phyloP scores from a whole-genome alignment of 306 rosid genomes.

The Quercus dentata region DNA sequence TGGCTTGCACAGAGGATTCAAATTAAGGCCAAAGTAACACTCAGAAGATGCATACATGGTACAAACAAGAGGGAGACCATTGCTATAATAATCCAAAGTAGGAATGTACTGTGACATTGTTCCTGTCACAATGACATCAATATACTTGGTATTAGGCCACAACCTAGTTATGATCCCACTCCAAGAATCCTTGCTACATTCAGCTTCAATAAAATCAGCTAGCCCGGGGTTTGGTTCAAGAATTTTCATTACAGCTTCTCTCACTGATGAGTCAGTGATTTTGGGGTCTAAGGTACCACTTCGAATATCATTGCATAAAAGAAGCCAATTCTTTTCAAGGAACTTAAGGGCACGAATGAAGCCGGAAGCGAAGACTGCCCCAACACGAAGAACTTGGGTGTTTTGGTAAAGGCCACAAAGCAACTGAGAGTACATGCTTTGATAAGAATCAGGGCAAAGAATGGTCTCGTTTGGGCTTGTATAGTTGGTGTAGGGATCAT shows the following conservation, averaged over 20 bases:
- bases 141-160: constrained; percentile 62
- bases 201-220: constrained; percentile 41
- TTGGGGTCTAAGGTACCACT: constrained; percentile 36
- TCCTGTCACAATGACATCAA: constrained; percentile 70
- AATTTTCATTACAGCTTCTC: constrained; percentile 40
- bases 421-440: constrained; percentile 66
- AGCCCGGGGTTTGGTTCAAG: constrained; percentile 48
- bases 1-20: constrained; percentile 61
- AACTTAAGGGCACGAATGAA: constrained; percentile 61
- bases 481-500: constrained; percentile 48
- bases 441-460: constrained; percentile 51
- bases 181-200: constrained; percentile 47
- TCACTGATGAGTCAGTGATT: constrained; percentile 38
- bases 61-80: constrained; percentile 58
- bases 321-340: constrained; percentile 49
- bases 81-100: constrained; percentile 43
- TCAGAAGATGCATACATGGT: constrained; percentile 69
- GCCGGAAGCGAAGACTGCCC: constrained; percentile 71
- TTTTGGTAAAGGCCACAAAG: constrained; percentile 59
- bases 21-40: constrained; percentile 60
- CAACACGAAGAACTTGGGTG: constrained; percentile 48
- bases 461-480: constrained; percentile 54
- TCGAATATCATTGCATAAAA: constrained; percentile 41
- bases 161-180: constrained; percentile 50
- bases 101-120: constrained; percentile 68